Evolutionary conservation across 129 eudicot genomes (phyloP).

Genomic region (Tagetes patula): DNA sequence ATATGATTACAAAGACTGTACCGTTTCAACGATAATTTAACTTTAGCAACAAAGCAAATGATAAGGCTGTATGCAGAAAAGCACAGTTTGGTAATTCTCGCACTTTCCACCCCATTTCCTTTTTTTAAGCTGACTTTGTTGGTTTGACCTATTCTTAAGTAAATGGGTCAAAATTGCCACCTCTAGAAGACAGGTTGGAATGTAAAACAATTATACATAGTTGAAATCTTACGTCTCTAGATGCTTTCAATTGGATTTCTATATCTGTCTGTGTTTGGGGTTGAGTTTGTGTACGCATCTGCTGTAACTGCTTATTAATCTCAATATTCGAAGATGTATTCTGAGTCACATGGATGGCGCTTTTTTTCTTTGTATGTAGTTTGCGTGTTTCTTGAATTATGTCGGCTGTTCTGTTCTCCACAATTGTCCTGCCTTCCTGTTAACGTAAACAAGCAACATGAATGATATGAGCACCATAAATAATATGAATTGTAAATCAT

Average conservation of each 20-base stretch:
- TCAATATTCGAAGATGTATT: conserved; percentile 37
- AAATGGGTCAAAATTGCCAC: conserved; percentile 6
- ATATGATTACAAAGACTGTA: background rate
- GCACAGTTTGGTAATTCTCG: background rate
- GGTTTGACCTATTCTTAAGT: conserved; percentile 8
- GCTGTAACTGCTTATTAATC: conserved; percentile 32
- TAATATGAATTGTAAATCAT: background rate
- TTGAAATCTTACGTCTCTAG: conserved; percentile 96
- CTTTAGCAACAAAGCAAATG: background rate
- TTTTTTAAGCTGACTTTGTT: background rate
- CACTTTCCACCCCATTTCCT: background rate
- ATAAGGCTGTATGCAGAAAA: background rate
- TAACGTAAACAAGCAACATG: conserved; percentile 8
- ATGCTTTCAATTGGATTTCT: conserved; percentile 86
- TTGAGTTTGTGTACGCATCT: conserved; percentile 34
- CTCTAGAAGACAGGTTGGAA: background rate
- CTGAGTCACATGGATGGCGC: conserved; percentile 35
- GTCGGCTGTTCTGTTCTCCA: conserved; percentile 77
- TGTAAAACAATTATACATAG: conserved; percentile 44
- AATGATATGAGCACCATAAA: background rate
- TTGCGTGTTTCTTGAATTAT: conserved; percentile 81
- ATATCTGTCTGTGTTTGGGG: conserved; percentile 49
- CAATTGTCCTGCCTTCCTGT: conserved; percentile 71
- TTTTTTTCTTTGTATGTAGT: conserved; percentile 58
- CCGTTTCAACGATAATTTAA: background rate